A percentile compares a stretch with the other conserved stretches of the same genome.
These are phyloP conservation scores for Penicillium crustosum DNA, from an alignment of 2,329 filamentous ascomycete species.

Conservation along the genomic window DNA sequence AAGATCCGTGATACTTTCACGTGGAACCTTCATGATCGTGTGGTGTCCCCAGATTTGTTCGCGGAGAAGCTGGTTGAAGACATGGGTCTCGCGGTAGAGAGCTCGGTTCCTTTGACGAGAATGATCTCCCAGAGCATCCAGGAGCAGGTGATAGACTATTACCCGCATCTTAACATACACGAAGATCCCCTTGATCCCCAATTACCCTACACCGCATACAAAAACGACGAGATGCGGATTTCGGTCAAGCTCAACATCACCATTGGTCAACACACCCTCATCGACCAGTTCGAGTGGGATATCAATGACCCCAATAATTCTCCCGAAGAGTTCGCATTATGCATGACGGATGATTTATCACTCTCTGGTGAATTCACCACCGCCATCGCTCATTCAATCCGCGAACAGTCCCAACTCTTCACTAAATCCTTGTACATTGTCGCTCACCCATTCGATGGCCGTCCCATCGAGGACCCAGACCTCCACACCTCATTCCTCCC, in stretches of 20 bases:
- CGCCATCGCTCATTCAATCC: slow-evolving; percentile 95
- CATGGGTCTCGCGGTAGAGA: slow-evolving; percentile 69
- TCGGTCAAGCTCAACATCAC: slow-evolving; percentile 96
- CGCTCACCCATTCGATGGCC: slow-evolving; percentile 91
- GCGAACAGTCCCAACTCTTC: slow-evolving; percentile 93
- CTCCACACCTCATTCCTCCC: slow-evolving; percentile 81
- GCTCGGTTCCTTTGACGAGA: slow-evolving; percentile 55
- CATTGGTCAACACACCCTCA: slow-evolving; percentile 87
- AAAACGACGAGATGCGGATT: slow-evolving; percentile 98
- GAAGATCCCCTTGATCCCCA: slow-evolving; percentile 89
- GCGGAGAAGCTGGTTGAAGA: slow-evolving; percentile 90
- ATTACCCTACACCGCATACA: slow-evolving; percentile 88
- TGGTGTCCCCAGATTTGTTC: slow-evolving; percentile 77
- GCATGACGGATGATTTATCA: slow-evolving; percentile 86
- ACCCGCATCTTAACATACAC: slow-evolving; percentile 84
- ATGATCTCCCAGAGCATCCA: slow-evolving; percentile 70
- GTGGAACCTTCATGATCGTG: slow-evolving; percentile 93
- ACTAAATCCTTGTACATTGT: slow-evolving; percentile 90
- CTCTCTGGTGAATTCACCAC: slow-evolving; percentile 95
- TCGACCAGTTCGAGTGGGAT: slow-evolving; percentile 99
- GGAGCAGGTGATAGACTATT: slow-evolving; percentile 90
- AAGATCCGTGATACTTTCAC: slow-evolving; percentile 96
- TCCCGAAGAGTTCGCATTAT: slow-evolving; percentile 87
- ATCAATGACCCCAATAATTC: slow-evolving; percentile 94
- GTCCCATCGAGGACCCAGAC: slow-evolving; percentile 89